phyloP scores from a whole-genome alignment of 257 asterid genomes.

The Solanum habrochaites region DNA sequence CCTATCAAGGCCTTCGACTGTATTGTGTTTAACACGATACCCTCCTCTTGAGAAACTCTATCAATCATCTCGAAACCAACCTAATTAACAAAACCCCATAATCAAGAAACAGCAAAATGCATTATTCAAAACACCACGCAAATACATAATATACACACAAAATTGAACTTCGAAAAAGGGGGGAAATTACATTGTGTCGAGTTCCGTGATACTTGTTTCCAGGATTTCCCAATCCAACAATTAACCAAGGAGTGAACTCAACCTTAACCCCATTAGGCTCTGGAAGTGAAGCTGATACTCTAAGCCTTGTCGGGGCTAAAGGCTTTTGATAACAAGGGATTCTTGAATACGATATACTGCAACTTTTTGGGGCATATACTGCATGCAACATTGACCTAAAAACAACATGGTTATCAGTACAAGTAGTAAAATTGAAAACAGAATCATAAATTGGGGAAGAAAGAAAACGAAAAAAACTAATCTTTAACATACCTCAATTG shows the following conservation, averaged over 20 bases:
- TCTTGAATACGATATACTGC: constrained; percentile 29
- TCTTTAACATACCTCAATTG: not conserved
- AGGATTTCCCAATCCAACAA: constrained; percentile 98
- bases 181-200: constrained; percentile 70
- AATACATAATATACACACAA: not conserved
- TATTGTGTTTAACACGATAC: constrained; percentile 79
- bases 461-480: not conserved
- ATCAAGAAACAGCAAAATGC: not conserved
- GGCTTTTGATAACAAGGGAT: constrained; percentile 24
- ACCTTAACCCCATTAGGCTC: constrained; percentile 40
- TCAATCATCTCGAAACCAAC: constrained; percentile 97
- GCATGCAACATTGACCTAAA: constrained; percentile 49
- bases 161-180: not conserved
- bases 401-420: not conserved
- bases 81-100: constrained; percentile 17
- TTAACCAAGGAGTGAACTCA: constrained; percentile 94
- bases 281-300: constrained; percentile 45
- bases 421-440: not conserved
- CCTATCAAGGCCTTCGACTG: constrained; percentile 88
- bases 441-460: not conserved
- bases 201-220: constrained; percentile 95
- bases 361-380: constrained; percentile 29
- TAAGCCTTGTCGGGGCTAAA: constrained; percentile 27
- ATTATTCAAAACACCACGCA: not conserved
- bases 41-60: constrained; percentile 60